Conservation (phyloP, 2,329 filamentous ascomycete genomes). For the Penicillium hordei region DNA sequence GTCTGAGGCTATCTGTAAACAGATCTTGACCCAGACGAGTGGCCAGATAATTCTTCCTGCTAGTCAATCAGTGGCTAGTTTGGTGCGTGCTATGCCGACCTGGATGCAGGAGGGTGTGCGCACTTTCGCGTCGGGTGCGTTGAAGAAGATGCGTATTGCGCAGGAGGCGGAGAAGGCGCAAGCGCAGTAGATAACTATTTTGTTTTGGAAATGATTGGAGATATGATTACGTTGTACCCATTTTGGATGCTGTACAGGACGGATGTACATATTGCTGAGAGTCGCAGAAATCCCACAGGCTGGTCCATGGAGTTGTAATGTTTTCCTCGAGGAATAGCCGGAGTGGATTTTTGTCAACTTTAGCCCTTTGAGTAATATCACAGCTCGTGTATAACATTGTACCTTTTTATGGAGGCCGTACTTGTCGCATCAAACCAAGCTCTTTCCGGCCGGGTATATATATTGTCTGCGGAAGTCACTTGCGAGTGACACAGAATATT, state of each 20-base stretch:
- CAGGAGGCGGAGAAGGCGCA: slow-evolving; percentile 18
- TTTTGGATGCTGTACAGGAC: neutral
- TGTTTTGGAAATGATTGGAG: neutral
- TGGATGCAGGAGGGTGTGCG: slow-evolving; percentile 50
- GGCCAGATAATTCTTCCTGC: slow-evolving; percentile 51
- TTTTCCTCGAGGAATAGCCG: too few species aligned
- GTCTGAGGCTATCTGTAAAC: slow-evolving; percentile 50
- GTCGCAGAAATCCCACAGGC: too few species aligned
- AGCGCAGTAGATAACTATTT: neutral
- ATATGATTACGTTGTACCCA: neutral
- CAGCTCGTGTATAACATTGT: too few species aligned
- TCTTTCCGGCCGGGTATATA: neutral
- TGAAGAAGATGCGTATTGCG: slow-evolving; percentile 26
- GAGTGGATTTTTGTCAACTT: too few species aligned
- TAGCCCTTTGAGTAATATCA: too few species aligned
- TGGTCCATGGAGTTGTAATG: too few species aligned
- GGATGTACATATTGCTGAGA: neutral
- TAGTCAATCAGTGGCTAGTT: slow-evolving; percentile 28
- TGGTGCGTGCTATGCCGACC: slow-evolving; percentile 39
- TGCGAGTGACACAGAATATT: neutral
- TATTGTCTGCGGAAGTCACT: neutral
- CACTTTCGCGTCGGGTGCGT: slow-evolving; percentile 23
- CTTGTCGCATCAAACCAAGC: too few species aligned
- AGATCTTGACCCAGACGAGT: slow-evolving; percentile 52
- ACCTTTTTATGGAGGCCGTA: too few species aligned